phyloP scores from a whole-genome alignment of 1,284 basidiomycete genomes.

The Inonotus hispidus region DNA sequence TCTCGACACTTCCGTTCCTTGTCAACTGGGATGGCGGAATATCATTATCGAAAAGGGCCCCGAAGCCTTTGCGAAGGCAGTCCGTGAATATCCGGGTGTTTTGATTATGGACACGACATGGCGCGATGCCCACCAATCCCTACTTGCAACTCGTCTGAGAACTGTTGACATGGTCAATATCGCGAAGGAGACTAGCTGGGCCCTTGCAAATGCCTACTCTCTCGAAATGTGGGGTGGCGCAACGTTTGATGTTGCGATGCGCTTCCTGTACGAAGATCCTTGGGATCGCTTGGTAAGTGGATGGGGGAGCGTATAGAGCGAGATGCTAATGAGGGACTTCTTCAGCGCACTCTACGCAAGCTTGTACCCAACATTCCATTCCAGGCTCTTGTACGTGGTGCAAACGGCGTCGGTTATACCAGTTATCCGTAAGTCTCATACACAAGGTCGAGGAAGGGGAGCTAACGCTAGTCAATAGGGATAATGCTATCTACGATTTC shows the following conservation, averaged over 20 bases:
- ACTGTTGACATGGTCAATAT: conserved; percentile 99
- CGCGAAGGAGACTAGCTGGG: conserved; percentile 95
- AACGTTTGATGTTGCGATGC: conserved; percentile 99
- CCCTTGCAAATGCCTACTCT: conserved; percentile 93
- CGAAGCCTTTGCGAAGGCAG: conserved; percentile 97
- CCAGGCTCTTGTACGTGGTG: conserved; percentile 97
- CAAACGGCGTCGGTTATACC: conserved; percentile 99
- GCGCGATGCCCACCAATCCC: conserved; percentile 98
- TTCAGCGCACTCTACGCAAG: conserved; percentile 84
- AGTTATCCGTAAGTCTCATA: conserved; percentile 79
- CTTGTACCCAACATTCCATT: conserved; percentile 98
- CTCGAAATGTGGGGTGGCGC: conserved; percentile 99
- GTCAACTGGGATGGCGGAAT: conserved; percentile 93
- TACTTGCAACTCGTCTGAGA: conserved; percentile 93
- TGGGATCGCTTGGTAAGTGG: conserved; percentile 89
- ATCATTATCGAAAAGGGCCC: conserved; percentile 98
- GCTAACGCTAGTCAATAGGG: conserved; percentile 41
- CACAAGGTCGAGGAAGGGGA: background rate
- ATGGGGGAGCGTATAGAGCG: conserved; percentile 1
- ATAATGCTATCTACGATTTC: conserved; percentile 99
- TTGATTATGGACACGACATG: conserved; percentile 99
- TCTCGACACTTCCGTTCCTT: conserved; percentile 80
- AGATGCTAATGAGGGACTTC: background rate
- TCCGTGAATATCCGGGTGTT: conserved; percentile 92
- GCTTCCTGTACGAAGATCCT: conserved; percentile 99